These are phyloP conservation scores for Rauvolfia tetraphylla DNA, from an alignment of 257 asterid genomes.

Conservation along the genomic window DNA sequence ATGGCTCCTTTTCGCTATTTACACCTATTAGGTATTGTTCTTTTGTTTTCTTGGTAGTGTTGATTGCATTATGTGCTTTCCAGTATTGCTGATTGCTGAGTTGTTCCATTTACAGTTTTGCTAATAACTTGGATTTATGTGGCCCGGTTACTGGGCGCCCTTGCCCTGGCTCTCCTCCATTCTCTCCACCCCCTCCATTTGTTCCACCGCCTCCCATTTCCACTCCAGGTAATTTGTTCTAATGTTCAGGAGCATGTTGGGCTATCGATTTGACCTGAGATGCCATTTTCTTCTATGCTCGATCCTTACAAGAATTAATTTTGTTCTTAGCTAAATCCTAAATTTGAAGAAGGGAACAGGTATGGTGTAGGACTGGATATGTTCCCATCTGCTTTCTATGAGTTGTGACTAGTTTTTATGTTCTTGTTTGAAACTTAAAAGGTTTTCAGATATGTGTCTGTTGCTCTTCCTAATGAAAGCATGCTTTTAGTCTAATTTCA, in stretches of 20 bases:
- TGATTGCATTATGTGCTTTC: conserved; percentile 14
- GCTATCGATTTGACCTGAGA: background rate
- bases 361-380: background rate
- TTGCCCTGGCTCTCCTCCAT: conserved; percentile 99
- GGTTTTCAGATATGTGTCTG: background rate
- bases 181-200: conserved; percentile 99
- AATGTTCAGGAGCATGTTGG: background rate
- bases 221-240: conserved; percentile 57
- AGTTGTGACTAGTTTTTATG: background rate
- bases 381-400: background rate
- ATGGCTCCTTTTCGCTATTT: conserved; percentile 89
- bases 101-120: conserved; percentile 56
- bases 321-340: background rate
- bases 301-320: background rate
- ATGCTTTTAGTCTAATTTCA: background rate
- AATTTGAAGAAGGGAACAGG: background rate
- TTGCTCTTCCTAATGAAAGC: background rate
- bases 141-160: conserved; percentile 97
- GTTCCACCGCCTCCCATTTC: conserved; percentile 83
- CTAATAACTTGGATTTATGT: conserved; percentile 85
- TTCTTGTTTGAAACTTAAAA: background rate
- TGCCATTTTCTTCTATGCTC: background rate
- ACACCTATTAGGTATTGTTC: conserved; percentile 86
- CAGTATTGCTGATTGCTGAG: conserved; percentile 17
- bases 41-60: conserved; percentile 2